Evolutionary conservation across 1,139 yeast genomes (phyloP).

Genomic region (Yamadazyma oceani): DNA sequence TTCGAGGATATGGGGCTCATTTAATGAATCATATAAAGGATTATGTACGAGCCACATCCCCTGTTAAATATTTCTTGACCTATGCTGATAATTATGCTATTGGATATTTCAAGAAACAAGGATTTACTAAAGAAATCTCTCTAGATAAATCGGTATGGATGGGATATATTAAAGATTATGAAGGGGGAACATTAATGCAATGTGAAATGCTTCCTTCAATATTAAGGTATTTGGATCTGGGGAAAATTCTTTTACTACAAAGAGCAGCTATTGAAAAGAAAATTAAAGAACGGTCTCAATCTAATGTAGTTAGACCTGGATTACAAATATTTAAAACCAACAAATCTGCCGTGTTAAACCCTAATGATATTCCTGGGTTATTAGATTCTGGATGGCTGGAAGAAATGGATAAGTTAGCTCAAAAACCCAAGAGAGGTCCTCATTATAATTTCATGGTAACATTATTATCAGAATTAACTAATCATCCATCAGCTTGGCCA

Average conservation of each 20-base stretch:
- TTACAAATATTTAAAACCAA: constrained; percentile 65
- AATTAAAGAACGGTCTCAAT: constrained; percentile 73
- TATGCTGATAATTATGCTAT: constrained; percentile 99
- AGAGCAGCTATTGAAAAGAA: constrained; percentile 89
- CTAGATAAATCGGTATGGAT: constrained; percentile 88
- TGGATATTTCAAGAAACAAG: constrained; percentile 97
- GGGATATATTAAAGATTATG: constrained; percentile 98
- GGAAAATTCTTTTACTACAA: constrained; percentile 79
- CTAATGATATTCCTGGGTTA: constrained; percentile 82
- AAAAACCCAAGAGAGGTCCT: constrained; percentile 91
- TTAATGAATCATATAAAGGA: constrained; percentile 96
- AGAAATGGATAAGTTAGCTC: constrained; percentile 96
- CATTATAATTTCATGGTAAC: constrained; percentile 94
- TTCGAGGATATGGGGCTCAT: constrained; percentile 97
- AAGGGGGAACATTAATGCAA: constrained; percentile 98
- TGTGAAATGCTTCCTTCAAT: constrained; percentile 89
- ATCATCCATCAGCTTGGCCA: constrained; percentile 99
- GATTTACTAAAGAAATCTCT: constrained; percentile 92
- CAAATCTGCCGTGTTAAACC: constrained; percentile 43
- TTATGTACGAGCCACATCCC: constrained; percentile 87
- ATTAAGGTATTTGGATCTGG: constrained; percentile 79
- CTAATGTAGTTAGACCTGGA: constrained; percentile 83
- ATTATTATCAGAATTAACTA: constrained; percentile 80
- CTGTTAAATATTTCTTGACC: constrained; percentile 83
- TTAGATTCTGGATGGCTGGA: constrained; percentile 97